Conservation (phyloP, 1,284 basidiomycete genomes). For the Ustanciosporium gigantosporum region DNA sequence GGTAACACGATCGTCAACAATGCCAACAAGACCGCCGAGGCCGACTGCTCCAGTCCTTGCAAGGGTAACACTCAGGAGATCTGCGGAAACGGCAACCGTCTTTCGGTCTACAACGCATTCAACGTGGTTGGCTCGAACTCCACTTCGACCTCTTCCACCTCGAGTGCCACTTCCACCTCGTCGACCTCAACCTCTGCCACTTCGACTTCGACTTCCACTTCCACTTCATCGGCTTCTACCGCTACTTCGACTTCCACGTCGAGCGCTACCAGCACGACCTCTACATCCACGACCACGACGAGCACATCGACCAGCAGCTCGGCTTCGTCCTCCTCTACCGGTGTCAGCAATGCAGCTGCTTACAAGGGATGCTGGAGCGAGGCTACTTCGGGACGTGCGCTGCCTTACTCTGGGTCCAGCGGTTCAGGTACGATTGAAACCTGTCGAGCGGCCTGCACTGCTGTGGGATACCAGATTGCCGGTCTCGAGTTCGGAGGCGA, state of each 20-base stretch:
- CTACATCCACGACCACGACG: background rate
- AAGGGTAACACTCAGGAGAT: conserved; percentile 69
- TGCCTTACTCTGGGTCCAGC: background rate
- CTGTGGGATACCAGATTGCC: conserved; percentile 5
- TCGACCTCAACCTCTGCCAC: background rate
- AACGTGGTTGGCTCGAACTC: conserved; percentile 64
- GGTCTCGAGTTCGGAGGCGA: conserved; percentile 32
- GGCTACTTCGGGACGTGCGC: conserved; percentile 1
- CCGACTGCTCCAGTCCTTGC: conserved; percentile 72
- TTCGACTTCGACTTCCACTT: background rate
- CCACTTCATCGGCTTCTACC: background rate
- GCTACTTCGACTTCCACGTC: background rate
- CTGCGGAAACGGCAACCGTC: conserved; percentile 71
- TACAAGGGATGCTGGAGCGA: conserved; percentile 16
- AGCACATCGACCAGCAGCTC: background rate
- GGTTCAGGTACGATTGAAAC: background rate
- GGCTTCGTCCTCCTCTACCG: background rate
- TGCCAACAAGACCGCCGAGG: conserved; percentile 65
- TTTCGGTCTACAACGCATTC: conserved; percentile 71
- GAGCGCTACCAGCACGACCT: background rate
- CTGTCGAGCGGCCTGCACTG: conserved; percentile 6
- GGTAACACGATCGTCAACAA: conserved; percentile 63
- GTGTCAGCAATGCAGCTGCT: too few relatives aligned
- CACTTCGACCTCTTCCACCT: background rate
- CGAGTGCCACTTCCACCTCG: background rate